These are phyloP conservation scores for Lathyrus tuberosus DNA, from an alignment of 306 rosid species.

Conservation along the genomic window DNA sequence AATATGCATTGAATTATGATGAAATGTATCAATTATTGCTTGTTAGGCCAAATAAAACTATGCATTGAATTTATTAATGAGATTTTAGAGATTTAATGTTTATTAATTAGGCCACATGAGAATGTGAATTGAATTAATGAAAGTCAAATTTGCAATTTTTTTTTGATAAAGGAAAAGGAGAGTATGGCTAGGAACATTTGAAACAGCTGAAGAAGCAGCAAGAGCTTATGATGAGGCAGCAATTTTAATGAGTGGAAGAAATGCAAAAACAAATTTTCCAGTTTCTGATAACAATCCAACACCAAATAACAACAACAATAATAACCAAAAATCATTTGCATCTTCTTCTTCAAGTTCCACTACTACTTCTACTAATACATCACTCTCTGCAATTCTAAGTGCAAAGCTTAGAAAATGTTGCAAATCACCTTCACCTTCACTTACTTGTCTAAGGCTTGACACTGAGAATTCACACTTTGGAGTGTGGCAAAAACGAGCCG, in stretches of 20 bases:
- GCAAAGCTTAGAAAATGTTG: constrained; percentile 71
- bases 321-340: neutral
- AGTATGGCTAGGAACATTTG: constrained; percentile 89
- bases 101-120: neutral
- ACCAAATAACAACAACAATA: constrained; percentile 12
- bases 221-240: constrained; percentile 90
- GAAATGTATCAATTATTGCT: neutral
- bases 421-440: constrained; percentile 70
- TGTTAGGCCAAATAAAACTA: neutral
- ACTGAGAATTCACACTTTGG: constrained; percentile 76
- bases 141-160: constrained; percentile 5
- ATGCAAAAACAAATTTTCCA: constrained; percentile 86
- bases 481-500: constrained; percentile 79
- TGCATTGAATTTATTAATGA: neutral
- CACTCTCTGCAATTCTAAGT: constrained; percentile 60
- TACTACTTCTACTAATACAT: neutral
- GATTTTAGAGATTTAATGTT: neutral
- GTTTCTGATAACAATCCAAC: constrained; percentile 29
- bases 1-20: constrained; percentile 19
- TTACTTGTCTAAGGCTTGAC: constrained; percentile 85
- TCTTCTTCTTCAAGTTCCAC: constrained; percentile 36
- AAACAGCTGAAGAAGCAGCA: constrained; percentile 83
- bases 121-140: constrained; percentile 20
- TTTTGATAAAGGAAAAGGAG: constrained; percentile 63
- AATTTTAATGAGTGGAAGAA: constrained; percentile 72